These are phyloP conservation scores for Pleurozium schreberi DNA, from an alignment of 225 moss, liverwort and hornwort species.

Conservation along the genomic window DNA sequence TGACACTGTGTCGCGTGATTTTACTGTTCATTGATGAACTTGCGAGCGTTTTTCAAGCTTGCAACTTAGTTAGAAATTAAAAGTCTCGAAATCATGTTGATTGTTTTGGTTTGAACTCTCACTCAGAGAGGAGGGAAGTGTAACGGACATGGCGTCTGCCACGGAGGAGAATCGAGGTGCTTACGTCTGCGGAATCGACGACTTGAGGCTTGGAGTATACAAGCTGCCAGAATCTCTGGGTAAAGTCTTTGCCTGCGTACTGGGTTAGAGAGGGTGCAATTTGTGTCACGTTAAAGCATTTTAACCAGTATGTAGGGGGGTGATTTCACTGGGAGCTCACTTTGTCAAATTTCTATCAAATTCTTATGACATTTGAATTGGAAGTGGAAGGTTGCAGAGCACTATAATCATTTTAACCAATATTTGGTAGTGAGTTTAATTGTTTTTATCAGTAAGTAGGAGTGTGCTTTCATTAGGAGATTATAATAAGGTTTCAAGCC, in stretches of 20 bases:
- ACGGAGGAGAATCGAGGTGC: slow-evolving; percentile 54
- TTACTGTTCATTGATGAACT: not conserved
- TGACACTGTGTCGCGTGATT: not conserved
- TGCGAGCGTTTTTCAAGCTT: not conserved
- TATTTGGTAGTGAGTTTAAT: not conserved
- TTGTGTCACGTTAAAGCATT: not conserved
- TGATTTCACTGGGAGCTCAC: too few species aligned
- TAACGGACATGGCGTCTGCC: slow-evolving; percentile 1
- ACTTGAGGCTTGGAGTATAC: slow-evolving; percentile 38
- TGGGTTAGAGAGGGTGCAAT: not conserved
- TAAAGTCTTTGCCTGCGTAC: not conserved
- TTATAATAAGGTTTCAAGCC: not conserved
- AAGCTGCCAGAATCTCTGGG: slow-evolving; percentile 38
- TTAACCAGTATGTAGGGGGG: not conserved
- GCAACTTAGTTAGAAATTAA: too few species aligned
- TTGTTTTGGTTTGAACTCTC: not conserved
- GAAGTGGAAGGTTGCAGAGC: not conserved
- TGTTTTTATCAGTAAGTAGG: not conserved
- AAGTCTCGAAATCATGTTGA: too few species aligned
- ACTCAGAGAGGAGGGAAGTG: not conserved
- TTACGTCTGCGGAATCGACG: slow-evolving; percentile 46
- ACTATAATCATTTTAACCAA: not conserved
- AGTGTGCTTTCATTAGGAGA: not conserved
- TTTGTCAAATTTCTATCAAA: not conserved
- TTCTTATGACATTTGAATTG: not conserved